These are phyloP conservation scores for Avicennia marina DNA, from an alignment of 257 asterid genomes.

Conservation along the genomic window DNA sequence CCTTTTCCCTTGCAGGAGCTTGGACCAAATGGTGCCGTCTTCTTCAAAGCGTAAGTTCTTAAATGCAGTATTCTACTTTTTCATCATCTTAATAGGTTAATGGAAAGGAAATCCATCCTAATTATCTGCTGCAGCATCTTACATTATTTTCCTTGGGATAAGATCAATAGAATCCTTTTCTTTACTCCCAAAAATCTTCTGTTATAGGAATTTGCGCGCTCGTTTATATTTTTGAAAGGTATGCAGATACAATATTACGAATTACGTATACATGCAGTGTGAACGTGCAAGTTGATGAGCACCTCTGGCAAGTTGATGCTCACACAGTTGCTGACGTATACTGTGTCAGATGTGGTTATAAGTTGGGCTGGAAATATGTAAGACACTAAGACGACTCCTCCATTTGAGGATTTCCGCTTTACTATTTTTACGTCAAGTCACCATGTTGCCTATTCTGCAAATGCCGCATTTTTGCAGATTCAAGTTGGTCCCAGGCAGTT, in stretches of 20 bases:
- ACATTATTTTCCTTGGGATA: neutral
- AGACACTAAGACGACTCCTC: neutral
- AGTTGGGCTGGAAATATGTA: conserved; percentile 1
- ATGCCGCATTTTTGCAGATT: neutral
- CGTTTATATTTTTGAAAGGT: neutral
- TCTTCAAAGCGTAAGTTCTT: neutral
- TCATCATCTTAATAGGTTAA: no score
- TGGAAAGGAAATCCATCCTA: no score
- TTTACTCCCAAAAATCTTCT: no score
- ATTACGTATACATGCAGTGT: neutral
- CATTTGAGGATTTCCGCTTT: no score
- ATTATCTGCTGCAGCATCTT: neutral
- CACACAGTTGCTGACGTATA: neutral
- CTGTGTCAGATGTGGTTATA: conserved; percentile 1
- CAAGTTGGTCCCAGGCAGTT: neutral
- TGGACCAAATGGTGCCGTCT: no score
- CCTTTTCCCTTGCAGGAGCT: no score
- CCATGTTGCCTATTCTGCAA: no score
- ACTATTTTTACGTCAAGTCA: neutral
- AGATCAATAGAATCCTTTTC: no score
- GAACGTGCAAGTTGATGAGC: neutral
- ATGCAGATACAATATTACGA: neutral
- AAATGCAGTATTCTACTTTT: neutral
- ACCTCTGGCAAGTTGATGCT: neutral
- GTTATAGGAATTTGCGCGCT: neutral